Evolutionary conservation across 2,329 filamentous ascomycete genomes (phyloP), one percentile per base, ranked within the genome.

Genomic region (Keithomyces neogunnii): DNA sequence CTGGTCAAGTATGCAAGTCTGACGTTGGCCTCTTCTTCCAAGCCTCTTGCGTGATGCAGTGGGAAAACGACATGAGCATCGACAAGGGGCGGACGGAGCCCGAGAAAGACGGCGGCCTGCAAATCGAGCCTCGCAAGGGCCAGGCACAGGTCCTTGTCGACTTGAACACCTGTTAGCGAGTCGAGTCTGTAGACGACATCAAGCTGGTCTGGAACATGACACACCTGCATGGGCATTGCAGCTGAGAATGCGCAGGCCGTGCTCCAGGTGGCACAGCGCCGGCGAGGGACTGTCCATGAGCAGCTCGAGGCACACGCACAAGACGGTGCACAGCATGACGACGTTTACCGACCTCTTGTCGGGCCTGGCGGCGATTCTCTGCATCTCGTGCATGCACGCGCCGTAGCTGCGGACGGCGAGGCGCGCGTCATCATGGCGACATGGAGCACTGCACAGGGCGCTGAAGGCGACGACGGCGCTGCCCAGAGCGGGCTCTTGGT

Each of bases 221-320:
- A 30, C 31, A 55, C 53, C 45, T 9, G 35, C 33, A 46, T 55
- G 40, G 3, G 51, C 29, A 53, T 55, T 55, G 28, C 45, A 45
- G 31, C 42, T 48, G 2, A 56, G 45, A 7, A 56, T 47, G 28
- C 50, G 50, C 4, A 56, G 33, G 7, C 52, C 45, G 31, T 53
- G 39, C 10, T 56, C 51, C 5, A 57, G 49, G 32, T 57, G 56
- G 26, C 45, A 52, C 6, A 55, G 44, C 5, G 56, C 56, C 26
- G 45, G 39, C 2, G 35, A 45, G 1, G 50, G 39, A 9, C 53
- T 45, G 10, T 46, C 47, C 32, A 55, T 56, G 7, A 51, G 48
- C n/a, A 57, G 36, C 47, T 57, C 54, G 28, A 56, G 56, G 40
- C 51, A 58, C 11, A 58, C 54, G 33, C 50, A 58, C 7, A 58